Base-by-base conservation (phyloP, 192 early-diverging fungal species). In the Geosiphon pyriformis region DNA sequence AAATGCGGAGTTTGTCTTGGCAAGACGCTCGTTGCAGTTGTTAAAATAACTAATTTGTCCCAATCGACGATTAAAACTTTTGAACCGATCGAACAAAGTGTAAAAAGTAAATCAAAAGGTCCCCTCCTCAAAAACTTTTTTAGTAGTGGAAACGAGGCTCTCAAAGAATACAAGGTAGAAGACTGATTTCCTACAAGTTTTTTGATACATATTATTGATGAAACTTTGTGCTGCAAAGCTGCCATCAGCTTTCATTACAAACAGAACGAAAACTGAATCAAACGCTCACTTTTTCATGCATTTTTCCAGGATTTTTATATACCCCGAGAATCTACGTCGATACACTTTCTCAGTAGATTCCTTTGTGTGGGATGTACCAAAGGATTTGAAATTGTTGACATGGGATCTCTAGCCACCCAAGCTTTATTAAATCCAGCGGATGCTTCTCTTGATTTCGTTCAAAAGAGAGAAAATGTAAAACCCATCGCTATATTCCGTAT, bases 301-400 rank as follows among this genome's bases (percentile, higher is more conserved):
- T 54, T 56, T 2, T 86, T 84, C 77, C 81, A 93, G 81, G 93
- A 98, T 69, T 90, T 94, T 67, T 98, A 96, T 72, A 92, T 96
- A 72, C 93, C 94, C 8, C 83, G 89, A 30, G 94, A 96, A 82
- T 83, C 90, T 23, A 87, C 80, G 27, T 91, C 90, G 12, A 79
- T 98, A 61, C 88, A 95, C 69, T 92, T 91, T 59, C 77, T 95
- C 68, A 86, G 86, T 27, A 91, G 88, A 25, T 90, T 87, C 33
- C 78, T 98, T 23, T 93, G 89, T 75, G 89, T 98, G 4, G 94
- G 94, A 20, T 93, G 49, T 51, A 80, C 81, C 25, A 91, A 92
- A 66, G 95, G 95, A 3, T 95, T 98, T 70, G 93, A 98, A 72
- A 82, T 98, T 64, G 91, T 98, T 4, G 90, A 96, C 72, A 71